Evolutionary conservation across 192 early-diverging fungal species (phyloP), one percentile per base, ranked within the genome.

Genomic region (Haplosporangium gracile): DNA sequence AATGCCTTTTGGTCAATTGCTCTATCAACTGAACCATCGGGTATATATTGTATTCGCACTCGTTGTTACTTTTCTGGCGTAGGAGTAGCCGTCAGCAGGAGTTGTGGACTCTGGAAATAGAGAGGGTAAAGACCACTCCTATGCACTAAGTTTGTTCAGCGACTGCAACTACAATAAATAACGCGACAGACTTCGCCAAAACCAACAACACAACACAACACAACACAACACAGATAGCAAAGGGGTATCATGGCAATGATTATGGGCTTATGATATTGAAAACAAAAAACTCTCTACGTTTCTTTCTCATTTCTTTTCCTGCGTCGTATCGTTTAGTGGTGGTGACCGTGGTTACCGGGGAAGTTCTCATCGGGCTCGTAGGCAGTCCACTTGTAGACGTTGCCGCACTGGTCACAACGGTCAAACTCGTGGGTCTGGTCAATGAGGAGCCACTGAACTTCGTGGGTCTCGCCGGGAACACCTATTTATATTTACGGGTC

Each of bases 341-440:
- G 88, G 76, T 87, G 88, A 60, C 81, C 78, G 45, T 47, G 75
- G 57, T 85, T 75, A 43, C 88, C 81, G 42, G 86, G 82, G 78
- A 90, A 90, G 81, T 89, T 80, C 85, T 83, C 82, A 78, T 83
- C 82, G 72, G 76, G 47, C 77, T 83, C 82, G 36, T 83, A 83
- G 24, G 82, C 76, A 75, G 82, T 47, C 82, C 82, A 83, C 82
- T 95, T 94, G 90, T 88, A 96, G 70, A 91, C 94, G 83, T 91
- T 92, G 84, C 98, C 98, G 88, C 98, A 99, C 90, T 98, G 94
- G 45, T 95, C 96, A 94, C 98, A 99, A 83, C 97, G 95, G 86
- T 98, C 96, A 80, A 96, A 91, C 55, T 94, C 94, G 81, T 95
- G 93, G 70, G 83, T 85, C 74, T 94, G 89, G 75, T 97, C 94